Conservation (phyloP, 1,139 yeast species). For the Candida buenavistaensis region DNA sequence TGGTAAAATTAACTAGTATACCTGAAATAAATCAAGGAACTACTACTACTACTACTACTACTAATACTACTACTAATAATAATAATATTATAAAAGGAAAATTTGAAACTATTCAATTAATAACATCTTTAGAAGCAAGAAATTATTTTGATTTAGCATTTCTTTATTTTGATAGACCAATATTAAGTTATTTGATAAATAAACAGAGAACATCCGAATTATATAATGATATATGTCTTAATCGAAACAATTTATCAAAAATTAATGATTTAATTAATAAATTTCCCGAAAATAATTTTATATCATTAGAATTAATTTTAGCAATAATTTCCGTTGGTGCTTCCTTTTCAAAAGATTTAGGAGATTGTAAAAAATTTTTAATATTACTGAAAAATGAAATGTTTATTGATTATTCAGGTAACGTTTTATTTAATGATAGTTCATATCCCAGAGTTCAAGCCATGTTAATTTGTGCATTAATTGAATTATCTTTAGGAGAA, state of each 20-base stretch:
- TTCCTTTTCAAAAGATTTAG: conserved; percentile 4
- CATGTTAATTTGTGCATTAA: conserved; percentile 8
- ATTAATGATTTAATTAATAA: conserved; percentile 4
- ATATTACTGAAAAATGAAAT: conserved; percentile 6
- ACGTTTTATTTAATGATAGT: conserved; percentile 6
- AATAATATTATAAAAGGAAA: not conserved
- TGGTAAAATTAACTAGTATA: conserved; percentile 1
- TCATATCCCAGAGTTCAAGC: conserved; percentile 12
- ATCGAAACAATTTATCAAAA: not conserved
- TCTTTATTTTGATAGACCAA: conserved; percentile 8
- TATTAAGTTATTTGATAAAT: conserved; percentile 10
- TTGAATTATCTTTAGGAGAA: conserved; percentile 11
- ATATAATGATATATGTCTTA: conserved; percentile 7
- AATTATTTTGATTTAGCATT: conserved; percentile 6
- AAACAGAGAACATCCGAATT: conserved; percentile 1
- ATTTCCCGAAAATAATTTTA: conserved; percentile 11
- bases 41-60: not conserved
- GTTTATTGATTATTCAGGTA: conserved; percentile 4
- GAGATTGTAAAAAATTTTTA: conserved; percentile 9
- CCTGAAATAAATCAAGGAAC: not conserved
- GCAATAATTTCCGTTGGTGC: conserved; percentile 11
- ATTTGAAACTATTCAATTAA: conserved; percentile 4
- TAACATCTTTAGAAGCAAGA: conserved; percentile 8
- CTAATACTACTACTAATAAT: too few relatives aligned
- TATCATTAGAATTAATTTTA: conserved; percentile 10